Percentiles rank a stretch among this genome's conserved stretches.
phyloP scores from a whole-genome alignment of 345 rosid genomes.

The Syzygium aromaticum region DNA sequence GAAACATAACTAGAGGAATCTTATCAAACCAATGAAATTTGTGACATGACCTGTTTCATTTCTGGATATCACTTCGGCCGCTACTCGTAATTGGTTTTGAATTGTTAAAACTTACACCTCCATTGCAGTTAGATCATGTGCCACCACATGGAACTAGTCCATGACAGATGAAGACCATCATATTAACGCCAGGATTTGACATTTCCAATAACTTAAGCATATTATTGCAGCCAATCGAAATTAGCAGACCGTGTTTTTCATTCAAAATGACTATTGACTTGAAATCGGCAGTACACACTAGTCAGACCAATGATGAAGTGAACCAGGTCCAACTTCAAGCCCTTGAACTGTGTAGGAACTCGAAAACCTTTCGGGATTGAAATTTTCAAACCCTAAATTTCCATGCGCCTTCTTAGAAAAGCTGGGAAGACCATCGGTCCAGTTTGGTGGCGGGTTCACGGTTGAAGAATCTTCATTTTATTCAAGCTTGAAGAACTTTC shows the following conservation, averaged over 20 bases:
- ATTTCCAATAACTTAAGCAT: neutral
- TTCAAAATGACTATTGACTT: neutral
- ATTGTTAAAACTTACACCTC: neutral
- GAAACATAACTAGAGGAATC: neutral
- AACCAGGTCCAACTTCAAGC: neutral
- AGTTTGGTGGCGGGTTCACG: neutral
- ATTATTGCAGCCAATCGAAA: neutral
- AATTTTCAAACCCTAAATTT: neutral
- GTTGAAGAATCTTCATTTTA: neutral
- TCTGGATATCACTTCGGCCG: fast-evolving
- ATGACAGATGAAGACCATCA: neutral
- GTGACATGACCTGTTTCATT: neutral
- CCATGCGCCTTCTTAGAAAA: neutral
- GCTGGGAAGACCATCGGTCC: neutral
- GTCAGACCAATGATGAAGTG: neutral
- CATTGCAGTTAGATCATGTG: neutral
- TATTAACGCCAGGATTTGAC: neutral
- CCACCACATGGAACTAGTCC: neutral
- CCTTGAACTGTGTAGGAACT: fast-evolving
- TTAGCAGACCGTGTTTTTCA: neutral
- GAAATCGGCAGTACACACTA: fast-evolving
- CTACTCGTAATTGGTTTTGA: neutral
- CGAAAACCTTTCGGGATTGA: neutral
- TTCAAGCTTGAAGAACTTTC: neutral
- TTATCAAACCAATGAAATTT: neutral